Evolutionary conservation across 495 filamentous ascomycete genomes (phyloP).

Genomic region (Xanthoparmelia taractica): DNA sequence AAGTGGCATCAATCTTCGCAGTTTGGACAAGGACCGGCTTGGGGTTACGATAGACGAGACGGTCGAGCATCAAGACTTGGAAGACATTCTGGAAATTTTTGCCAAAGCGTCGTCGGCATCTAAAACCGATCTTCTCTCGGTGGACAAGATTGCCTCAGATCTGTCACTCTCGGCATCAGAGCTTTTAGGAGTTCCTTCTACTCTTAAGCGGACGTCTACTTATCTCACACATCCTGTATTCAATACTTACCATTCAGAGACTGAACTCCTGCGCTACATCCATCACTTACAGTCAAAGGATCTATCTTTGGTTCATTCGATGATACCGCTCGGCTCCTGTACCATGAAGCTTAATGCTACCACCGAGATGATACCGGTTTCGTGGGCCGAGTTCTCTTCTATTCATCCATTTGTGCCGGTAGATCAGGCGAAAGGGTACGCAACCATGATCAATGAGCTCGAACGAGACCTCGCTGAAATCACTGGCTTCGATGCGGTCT

Average conservation of each 20-base stretch:
- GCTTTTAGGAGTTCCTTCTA: slow-evolving; percentile 46
- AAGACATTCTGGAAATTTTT: slow-evolving; percentile 54
- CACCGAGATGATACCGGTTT: slow-evolving; percentile 85
- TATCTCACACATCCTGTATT: slow-evolving; percentile 93
- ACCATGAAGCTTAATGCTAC: slow-evolving; percentile 99
- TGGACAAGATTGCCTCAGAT: slow-evolving; percentile 31
- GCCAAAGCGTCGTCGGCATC: slow-evolving; percentile 33
- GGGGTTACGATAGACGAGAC: slow-evolving; percentile 71
- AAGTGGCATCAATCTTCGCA: slow-evolving; percentile 55
- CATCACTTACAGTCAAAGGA: slow-evolving; percentile 93
- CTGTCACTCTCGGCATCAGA: slow-evolving; percentile 23
- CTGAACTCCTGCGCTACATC: slow-evolving; percentile 91
- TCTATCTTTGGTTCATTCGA: slow-evolving; percentile 89
- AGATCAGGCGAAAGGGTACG: slow-evolving; percentile 60
- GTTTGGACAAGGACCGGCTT: slow-evolving; percentile 51
- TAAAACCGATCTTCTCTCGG: slow-evolving; percentile 19
- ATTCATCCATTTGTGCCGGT: slow-evolving; percentile 76
- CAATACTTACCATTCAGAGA: slow-evolving; percentile 95
- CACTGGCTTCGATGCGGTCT: slow-evolving; percentile 84
- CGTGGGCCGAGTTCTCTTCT: slow-evolving; percentile 74
- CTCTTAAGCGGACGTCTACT: slow-evolving; percentile 60
- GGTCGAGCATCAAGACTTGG: slow-evolving; percentile 51
- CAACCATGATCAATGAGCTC: slow-evolving; percentile 59
- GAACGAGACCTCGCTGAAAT: slow-evolving; percentile 73
- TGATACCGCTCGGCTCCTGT: slow-evolving; percentile 98